Percentiles rank a stretch among this genome's conserved stretches.
These are phyloP conservation scores for Lentinula sp. DNA, from an alignment of 768 basidiomycete genomes.

Conservation along the genomic window DNA sequence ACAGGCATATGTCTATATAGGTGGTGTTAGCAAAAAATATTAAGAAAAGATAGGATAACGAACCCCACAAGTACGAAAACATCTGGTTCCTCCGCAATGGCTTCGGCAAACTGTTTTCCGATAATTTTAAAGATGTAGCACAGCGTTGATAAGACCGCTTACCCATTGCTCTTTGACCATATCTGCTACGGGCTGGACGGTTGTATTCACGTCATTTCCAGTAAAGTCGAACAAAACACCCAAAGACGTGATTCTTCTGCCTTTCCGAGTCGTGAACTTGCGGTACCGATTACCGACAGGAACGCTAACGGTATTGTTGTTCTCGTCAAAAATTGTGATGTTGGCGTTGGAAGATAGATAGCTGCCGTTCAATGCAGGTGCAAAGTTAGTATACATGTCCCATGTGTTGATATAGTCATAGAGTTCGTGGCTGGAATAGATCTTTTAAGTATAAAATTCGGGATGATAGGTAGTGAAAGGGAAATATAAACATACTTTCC, in stretches of 20 bases:
- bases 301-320: constrained; percentile 27
- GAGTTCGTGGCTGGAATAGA: constrained; percentile 60
- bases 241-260: constrained; percentile 69
- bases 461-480: not conserved
- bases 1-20: constrained; percentile 76
- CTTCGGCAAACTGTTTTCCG: constrained; percentile 51
- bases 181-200: constrained; percentile 63
- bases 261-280: constrained; percentile 28
- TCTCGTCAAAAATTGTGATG: constrained; percentile 56
- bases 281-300: constrained; percentile 25
- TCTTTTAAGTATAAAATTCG: not conserved
- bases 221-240: constrained; percentile 78
- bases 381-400: constrained; percentile 72
- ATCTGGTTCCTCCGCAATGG: constrained; percentile 77
- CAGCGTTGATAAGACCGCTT: not conserved
- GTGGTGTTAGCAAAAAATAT: not conserved
- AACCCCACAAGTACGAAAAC: constrained; percentile 72
- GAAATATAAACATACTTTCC: constrained; percentile 56
- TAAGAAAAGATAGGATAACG: constrained; percentile 10
- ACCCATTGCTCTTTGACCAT: constrained; percentile 78
- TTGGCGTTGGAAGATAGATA: constrained; percentile 86
- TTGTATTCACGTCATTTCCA: constrained; percentile 63
- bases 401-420: constrained; percentile 62
- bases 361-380: constrained; percentile 56
- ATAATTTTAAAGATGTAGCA: not conserved